Conservation (phyloP, 495 filamentous ascomycete genomes). For the Hypoxylon lienhwacheense region DNA sequence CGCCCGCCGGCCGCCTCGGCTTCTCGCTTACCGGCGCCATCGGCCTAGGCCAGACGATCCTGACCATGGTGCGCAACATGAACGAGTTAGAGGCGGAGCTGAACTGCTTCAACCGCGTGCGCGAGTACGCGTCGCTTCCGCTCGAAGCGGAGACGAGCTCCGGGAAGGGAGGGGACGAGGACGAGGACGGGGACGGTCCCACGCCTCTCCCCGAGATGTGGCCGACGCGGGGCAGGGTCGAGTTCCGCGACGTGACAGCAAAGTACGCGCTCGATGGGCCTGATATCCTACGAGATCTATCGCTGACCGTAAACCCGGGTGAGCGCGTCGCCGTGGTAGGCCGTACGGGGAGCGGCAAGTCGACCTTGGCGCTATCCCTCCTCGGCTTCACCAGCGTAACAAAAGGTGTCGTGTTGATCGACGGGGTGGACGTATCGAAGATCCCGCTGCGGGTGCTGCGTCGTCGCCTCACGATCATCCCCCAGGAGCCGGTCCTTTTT, state of each 20-base stretch:
- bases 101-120: conserved; percentile 55
- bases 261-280: conserved; percentile 36
- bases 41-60: conserved; percentile 20
- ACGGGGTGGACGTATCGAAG: conserved; percentile 44
- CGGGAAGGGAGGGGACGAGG: no score
- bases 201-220: conserved; percentile 32
- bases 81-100: conserved; percentile 61
- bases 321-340: conserved; percentile 48
- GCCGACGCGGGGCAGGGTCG: conserved; percentile 36
- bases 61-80: conserved; percentile 25
- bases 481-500: conserved; percentile 50
- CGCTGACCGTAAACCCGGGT: conserved; percentile 35
- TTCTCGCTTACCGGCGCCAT: conserved; percentile 24
- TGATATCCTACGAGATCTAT: conserved; percentile 17
- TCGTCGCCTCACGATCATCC: conserved; percentile 46
- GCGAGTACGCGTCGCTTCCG: conserved; percentile 53
- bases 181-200: conserved; percentile 39
- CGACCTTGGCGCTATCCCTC: conserved; percentile 42
- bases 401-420: conserved; percentile 42
- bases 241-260: conserved; percentile 35
- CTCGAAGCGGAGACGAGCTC: conserved; percentile 50
- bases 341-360: conserved; percentile 49
- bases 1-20: conserved; percentile 15
- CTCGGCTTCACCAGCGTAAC: conserved; percentile 44
- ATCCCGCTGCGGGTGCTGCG: conserved; percentile 45